Percentiles rank a stretch among this genome's conserved stretches.
Conservation (phyloP, 371 early-diverging fungal genomes). For the Circinella umbellata region DNA sequence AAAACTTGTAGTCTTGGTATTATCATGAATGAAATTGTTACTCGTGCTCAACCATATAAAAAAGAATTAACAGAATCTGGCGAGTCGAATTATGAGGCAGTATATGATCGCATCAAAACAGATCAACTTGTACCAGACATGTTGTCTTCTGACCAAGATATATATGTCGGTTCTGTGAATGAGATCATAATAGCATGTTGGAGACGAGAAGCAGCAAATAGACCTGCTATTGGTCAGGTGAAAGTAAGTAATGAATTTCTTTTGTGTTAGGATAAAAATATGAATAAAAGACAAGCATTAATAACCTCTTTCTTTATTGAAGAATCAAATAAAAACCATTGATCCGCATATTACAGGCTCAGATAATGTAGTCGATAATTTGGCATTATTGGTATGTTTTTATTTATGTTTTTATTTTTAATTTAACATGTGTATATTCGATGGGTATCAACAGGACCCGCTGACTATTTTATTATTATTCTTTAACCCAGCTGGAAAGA, state of each 20-base stretch:
- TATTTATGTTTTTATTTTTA: neutral
- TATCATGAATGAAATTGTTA: conserved; percentile 55
- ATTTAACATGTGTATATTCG: neutral
- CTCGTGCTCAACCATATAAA: conserved; percentile 45
- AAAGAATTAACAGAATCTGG: conserved; percentile 18
- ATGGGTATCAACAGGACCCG: too few relatives aligned
- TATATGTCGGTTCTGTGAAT: conserved; percentile 47
- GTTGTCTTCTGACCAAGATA: conserved; percentile 33
- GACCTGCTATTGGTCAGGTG: conserved; percentile 45
- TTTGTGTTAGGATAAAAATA: neutral
- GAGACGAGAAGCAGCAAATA: conserved; percentile 27
- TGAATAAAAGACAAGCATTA: too few relatives aligned
- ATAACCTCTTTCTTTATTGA: neutral
- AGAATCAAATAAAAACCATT: conserved; percentile 40
- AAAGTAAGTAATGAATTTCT: conserved; percentile 11
- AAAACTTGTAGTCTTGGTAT: conserved; percentile 40
- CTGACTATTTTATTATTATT: too few relatives aligned
- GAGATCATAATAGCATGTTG: conserved; percentile 41
- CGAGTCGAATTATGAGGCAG: conserved; percentile 11
- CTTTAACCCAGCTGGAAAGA: conserved; percentile 39
- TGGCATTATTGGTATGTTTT: conserved; percentile 47
- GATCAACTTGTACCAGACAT: conserved; percentile 32
- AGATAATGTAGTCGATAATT: conserved; percentile 52
- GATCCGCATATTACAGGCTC: conserved; percentile 50
- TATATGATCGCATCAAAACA: conserved; percentile 32